Evolutionary conservation across 306 rosid genomes (phyloP).

Genomic region (Quercus suber): DNA sequence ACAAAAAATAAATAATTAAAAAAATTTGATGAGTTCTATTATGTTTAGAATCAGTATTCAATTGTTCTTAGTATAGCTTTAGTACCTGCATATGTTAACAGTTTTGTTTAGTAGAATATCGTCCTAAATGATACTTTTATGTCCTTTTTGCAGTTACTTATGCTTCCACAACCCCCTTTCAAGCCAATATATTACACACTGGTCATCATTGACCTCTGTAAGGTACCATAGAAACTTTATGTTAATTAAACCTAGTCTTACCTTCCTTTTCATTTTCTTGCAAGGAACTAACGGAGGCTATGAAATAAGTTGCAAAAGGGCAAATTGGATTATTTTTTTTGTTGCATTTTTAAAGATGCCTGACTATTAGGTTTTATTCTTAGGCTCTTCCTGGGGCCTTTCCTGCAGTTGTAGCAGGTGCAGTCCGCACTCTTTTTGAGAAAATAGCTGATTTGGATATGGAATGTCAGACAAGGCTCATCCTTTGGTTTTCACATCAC

Average conservation of each 20-base stretch:
- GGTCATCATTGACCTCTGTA: slow-evolving; percentile 93
- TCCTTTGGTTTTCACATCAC: slow-evolving; percentile 99
- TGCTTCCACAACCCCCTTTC: slow-evolving; percentile 97
- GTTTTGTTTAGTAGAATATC: background rate
- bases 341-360: slow-evolving; percentile 15
- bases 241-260: background rate
- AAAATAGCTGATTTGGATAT: slow-evolving; percentile 91
- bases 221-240: slow-evolving; percentile 51
- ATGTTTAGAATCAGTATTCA: background rate
- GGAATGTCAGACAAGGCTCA: slow-evolving; percentile 95
- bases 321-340: background rate
- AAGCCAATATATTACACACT: slow-evolving; percentile 86
- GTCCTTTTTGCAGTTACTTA: slow-evolving; percentile 66
- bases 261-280: slow-evolving; percentile 18
- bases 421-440: slow-evolving; percentile 92
- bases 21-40: background rate
- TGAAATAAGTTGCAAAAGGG: background rate
- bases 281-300: slow-evolving; percentile 3
- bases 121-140: slow-evolving; percentile 6
- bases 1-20: background rate
- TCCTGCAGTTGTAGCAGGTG: slow-evolving; percentile 98
- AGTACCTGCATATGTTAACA: background rate
- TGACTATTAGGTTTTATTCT: slow-evolving; percentile 26
- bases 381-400: slow-evolving; percentile 99
- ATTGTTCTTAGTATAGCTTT: background rate